Evolutionary conservation across 306 rosid genomes (phyloP).

Genomic region (Urtica urens): DNA sequence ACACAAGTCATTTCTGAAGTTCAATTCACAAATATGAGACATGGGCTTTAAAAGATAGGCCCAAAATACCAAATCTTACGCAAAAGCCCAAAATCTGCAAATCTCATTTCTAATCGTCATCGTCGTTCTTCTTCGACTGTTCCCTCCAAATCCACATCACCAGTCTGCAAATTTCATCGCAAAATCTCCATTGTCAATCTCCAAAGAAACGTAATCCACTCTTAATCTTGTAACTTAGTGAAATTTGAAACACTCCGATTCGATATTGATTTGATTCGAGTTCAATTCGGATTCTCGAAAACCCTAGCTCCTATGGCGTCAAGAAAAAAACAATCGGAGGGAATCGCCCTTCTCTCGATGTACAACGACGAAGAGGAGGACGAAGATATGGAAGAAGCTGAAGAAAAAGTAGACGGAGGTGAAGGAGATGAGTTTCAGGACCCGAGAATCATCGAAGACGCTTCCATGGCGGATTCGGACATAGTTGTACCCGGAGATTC

Average conservation of each 20-base stretch:
- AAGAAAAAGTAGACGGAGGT: slow-evolving; percentile 6
- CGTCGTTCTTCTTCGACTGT: neutral
- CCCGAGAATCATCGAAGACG: slow-evolving; percentile 33
- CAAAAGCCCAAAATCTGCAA: neutral
- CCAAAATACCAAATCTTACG: neutral
- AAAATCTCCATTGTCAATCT: neutral
- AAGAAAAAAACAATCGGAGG: slow-evolving; percentile 64
- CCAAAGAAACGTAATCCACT: neutral
- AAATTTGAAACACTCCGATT: neutral
- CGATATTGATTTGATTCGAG: neutral
- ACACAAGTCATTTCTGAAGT: too few species aligned
- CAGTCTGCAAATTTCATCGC: neutral
- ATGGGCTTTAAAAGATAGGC: neutral
- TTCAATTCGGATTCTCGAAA: slow-evolving; percentile 18
- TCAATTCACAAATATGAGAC: too few species aligned
- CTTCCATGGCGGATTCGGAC: slow-evolving; percentile 20
- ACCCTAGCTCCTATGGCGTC: slow-evolving; percentile 44
- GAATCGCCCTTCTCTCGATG: slow-evolving; percentile 74
- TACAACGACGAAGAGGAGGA: slow-evolving; percentile 55
- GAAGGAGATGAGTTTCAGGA: slow-evolving; percentile 5
- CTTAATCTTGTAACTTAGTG: neutral
- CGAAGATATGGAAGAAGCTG: slow-evolving; percentile 49
- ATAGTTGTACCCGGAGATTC: slow-evolving; percentile 24
- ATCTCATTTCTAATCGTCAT: neutral
- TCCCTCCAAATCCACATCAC: neutral